Evolutionary conservation across 805 yeast genomes (phyloP), one percentile per base, ranked within the genome.

Genomic region (Cyberlindnera amylophila): DNA sequence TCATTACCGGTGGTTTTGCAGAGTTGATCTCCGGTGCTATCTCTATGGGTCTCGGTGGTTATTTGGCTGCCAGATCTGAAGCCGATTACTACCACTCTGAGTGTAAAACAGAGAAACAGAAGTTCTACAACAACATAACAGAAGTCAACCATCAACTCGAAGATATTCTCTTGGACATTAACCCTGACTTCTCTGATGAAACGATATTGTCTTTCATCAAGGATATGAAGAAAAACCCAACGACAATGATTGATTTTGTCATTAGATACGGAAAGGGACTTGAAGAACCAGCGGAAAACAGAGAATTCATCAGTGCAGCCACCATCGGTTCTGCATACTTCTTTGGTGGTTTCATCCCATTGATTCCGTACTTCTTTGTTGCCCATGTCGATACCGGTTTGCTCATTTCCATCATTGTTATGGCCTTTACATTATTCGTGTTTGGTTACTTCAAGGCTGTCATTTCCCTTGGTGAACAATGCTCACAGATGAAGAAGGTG

Each of bases 11-110:
- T 72, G 99, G 98, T 18, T 78, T 91, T 75, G 98, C 98, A 9
- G 99, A 91, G 69, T 77, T 91, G 53, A 95, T 91, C 4, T 86
- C 96, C 6, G 99, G 99, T 37, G 95, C 98, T 34, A 90, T 91
- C 40, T 85, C 96, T 23, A 91, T 91, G 99, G 98, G 99, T 8
- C 77, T 91, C 42, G 99, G 99, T 45, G 99, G 99, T 24, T 91
- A 78, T 63, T 71, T 91, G 43, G 99, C 98, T 24, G 99, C 99
- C 33, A 84, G 83, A 62, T 80, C 90, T 12, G 99, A 91, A 67
- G 67, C 73, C 18, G 91, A 85, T 59, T 85, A 79, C 62, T 85
- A 83, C 62, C 70, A 72, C 39, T 74, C 82, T 16, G 87, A 83
- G 61, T 90, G 84, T 34, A 77, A 75, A 52, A 71, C 75, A 54